Conservation (phyloP, 768 basidiomycete genomes). For the Gautieria morchelliformis region DNA sequence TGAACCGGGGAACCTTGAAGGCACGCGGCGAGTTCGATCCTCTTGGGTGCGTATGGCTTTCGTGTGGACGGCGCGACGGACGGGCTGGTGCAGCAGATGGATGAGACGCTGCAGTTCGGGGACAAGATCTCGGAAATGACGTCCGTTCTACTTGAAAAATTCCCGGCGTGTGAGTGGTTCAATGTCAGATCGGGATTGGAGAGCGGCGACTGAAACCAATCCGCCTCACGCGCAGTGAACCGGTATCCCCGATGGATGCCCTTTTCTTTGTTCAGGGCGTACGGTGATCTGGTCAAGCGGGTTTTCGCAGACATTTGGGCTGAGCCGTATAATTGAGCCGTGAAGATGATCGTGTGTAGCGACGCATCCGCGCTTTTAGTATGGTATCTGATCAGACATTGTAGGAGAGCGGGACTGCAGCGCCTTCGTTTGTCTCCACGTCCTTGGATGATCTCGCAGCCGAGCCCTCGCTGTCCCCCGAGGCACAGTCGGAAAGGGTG, state of each 20-base stretch:
- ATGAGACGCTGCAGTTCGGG: not conserved
- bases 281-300: not conserved
- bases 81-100: conserved; percentile 1
- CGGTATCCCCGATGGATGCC: conserved; percentile 3
- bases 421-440: conserved; percentile 3
- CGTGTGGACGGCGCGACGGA: not conserved
- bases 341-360: not conserved
- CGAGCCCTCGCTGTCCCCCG: not conserved
- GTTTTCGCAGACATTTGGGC: not conserved
- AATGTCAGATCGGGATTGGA: not conserved
- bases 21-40: conserved; percentile 1
- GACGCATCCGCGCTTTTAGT: not conserved
- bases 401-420: not conserved
- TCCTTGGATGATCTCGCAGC: not conserved
- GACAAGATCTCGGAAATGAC: not conserved
- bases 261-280: not conserved
- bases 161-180: not conserved
- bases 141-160: conserved; percentile 1
- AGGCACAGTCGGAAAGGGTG: not conserved
- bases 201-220: not conserved
- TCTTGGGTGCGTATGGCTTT: conserved; percentile 2
- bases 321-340: not conserved
- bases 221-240: not conserved
- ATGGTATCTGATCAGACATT: not conserved
- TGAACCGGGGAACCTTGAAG: not conserved